Base-by-base conservation (phyloP, 129 eudicot genomes). In the Helianthus tuberosus region DNA sequence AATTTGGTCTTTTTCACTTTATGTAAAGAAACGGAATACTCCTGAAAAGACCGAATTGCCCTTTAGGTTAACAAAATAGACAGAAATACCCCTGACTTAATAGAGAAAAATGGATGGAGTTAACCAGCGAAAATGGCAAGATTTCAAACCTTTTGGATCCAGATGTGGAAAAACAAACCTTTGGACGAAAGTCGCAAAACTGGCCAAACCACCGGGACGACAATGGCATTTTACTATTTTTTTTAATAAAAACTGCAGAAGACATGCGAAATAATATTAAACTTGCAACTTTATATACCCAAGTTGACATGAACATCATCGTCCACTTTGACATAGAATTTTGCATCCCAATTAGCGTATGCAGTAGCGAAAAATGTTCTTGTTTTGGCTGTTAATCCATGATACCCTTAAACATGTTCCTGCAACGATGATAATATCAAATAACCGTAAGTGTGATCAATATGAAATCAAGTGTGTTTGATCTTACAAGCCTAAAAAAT, bases 321-420 rank as follows among this genome's bases (percentile, higher is more conserved):
- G 44, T 89, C 96, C 51, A 89, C 89, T 76, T 89, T 89, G 64
- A 86, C 82, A 20, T 89, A 89, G 50, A 82, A 89, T 16, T 89
- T 87, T 17, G 96, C 96, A 80, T 89, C 96, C 96, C 96, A 89
- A 6, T 68, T 79, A 6, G 86, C 80, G n/a, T 77, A 85, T 74
- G 96, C 96, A 13, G 89, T 75, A 12, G 87, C 71, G n/a, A 89
- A 82, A 76, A 81, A 89, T 39, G 81, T 74, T 77, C 85, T 84
- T 57, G 96, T 89, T 84, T 89, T 89, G 57, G 91, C 89, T 8
- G 91, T 81, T 81, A 89, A 62, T 57, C 84, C 96, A 53, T 84
- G 96, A 78, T 89, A 89, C 61, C 96, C 96, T 81, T 89, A 91
- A 38, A 89, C 83, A 66, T 89, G 96, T 35, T 82, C 84, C 96